Evolutionary conservation across 495 filamentous ascomycete species (phyloP), one percentile per base, ranked within the genome.

Genomic region (Hypoxylon crocopeplum): DNA sequence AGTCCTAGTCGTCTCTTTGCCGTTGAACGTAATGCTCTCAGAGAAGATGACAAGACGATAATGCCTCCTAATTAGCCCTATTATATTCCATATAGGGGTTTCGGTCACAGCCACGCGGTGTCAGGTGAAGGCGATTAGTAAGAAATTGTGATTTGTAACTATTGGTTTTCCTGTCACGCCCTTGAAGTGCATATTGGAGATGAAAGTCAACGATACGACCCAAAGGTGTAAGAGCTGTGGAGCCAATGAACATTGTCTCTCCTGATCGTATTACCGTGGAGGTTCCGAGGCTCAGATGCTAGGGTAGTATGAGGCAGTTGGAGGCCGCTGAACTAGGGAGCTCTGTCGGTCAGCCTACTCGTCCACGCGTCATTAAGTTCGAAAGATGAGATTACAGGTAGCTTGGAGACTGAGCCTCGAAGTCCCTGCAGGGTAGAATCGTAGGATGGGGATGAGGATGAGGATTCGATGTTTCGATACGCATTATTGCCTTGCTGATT

Each of bases 201-300:
- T 52, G 5, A 33, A 44, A 54, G 60, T 37, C 54, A 55, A 59
- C 55, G 56, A 55, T 50, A 64, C 48, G 45, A 38, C 33, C 32
- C 32, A 54, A 48, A 55, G 30, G 41, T 55, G 32, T 21, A 13
- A 39, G 40, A 34, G 4, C 21, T 12, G 19, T 24, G 41, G 11
- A 50, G 25, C 47, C 47, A 63, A 57, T 58, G 22, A 46, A 13
- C 13, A 30, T 6, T 25, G 34, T 27, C 10, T 54, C 30, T 49
- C 29, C 41, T 52, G 41, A 32, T 37, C 48, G 54, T 42, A 49
- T 46, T 48, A 49, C 27, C 42, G 20, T 49, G 6, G 34, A 21
- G 20, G 32, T 22, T 52, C 33, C n/a, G 41, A 53, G 59, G 59
- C 59, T 57, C 39, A 57, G 59, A 57, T 48, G 30, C 27, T 53